Conservation (phyloP, 192 early-diverging fungal species). For the Borealophlyctis nickersoniae region DNA sequence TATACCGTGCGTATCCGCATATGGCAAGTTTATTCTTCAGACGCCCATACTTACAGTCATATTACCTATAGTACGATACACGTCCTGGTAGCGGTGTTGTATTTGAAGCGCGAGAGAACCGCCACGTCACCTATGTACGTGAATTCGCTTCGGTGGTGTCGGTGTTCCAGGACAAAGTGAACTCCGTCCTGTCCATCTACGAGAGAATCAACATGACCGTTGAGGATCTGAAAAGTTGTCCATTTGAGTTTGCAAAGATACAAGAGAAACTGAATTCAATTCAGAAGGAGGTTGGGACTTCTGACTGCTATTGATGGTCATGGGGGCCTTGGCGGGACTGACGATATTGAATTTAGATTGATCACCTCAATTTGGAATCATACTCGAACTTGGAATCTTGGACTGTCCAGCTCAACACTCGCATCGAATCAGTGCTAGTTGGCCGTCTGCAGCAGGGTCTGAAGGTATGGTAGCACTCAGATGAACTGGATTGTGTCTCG, state of each 20-base stretch:
- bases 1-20: conserved; percentile 26
- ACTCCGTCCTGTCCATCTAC: conserved; percentile 73
- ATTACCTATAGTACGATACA: conserved; percentile 38
- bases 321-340: background rate
- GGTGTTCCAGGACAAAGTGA: conserved; percentile 95
- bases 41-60: conserved; percentile 4
- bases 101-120: conserved; percentile 72
- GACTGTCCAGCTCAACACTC: conserved; percentile 77
- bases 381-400: conserved; percentile 93
- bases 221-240: conserved; percentile 80
- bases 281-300: conserved; percentile 66
- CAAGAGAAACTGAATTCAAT: conserved; percentile 70
- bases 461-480: conserved; percentile 55
- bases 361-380: conserved; percentile 87
- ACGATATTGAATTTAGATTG: conserved; percentile 55
- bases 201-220: conserved; percentile 77
- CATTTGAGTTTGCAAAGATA: conserved; percentile 70
- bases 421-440: conserved; percentile 73
- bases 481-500: conserved; percentile 10
- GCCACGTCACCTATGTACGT: conserved; percentile 89
- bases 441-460: conserved; percentile 74
- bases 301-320: background rate
- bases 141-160: conserved; percentile 88
- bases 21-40: conserved; percentile 9
- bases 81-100: conserved; percentile 40